Conservation (phyloP, 129 eudicot species). For the Artemisia argyi region DNA sequence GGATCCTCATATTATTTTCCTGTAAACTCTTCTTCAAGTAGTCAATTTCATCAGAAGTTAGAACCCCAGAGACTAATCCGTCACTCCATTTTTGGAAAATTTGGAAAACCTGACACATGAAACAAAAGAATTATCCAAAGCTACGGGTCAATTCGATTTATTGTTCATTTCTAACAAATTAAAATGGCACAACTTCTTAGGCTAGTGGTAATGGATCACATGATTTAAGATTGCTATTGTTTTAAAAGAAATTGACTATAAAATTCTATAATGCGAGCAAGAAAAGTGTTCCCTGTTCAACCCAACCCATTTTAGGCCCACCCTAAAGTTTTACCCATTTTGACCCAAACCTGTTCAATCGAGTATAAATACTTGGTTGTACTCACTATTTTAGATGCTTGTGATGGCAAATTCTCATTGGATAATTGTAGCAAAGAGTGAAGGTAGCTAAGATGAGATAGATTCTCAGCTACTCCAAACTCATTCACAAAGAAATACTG, state of each 20-base stretch:
- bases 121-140: background rate
- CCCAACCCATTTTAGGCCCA: no score
- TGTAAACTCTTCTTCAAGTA: conserved; percentile 51
- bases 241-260: no score
- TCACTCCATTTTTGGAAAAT: conserved; percentile 59
- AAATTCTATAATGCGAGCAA: no score
- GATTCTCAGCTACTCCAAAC: conserved; percentile 67
- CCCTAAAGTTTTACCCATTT: no score
- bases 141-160: background rate
- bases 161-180: background rate
- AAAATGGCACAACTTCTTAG: no score
- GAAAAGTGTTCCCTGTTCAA: no score
- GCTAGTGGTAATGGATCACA: no score
- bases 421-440: conserved; percentile 65
- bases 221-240: no score
- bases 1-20: conserved; percentile 46
- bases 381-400: conserved; percentile 56
- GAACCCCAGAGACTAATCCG: conserved; percentile 49
- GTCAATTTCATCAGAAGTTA: conserved; percentile 48
- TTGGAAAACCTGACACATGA: conserved; percentile 54
- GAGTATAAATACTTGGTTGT: background rate
- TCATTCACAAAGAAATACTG: conserved; percentile 65
- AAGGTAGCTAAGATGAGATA: conserved; percentile 50
- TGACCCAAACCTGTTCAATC: no score
- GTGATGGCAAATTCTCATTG: conserved; percentile 39